phyloP scores from a whole-genome alignment of 192 early-diverging fungal species.

The Anaeromyces robustus region DNA sequence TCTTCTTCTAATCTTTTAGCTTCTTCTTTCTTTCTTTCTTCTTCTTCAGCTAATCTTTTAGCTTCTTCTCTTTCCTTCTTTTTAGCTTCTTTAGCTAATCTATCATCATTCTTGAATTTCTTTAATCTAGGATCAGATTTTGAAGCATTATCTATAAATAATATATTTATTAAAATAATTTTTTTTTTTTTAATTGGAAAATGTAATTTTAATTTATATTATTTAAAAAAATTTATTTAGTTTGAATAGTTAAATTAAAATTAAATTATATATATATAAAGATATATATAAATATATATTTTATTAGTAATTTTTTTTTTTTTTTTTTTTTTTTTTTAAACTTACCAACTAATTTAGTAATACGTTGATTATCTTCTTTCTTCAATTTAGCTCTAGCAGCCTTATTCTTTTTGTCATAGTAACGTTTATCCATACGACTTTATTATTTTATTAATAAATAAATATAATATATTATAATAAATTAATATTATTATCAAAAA shows the following conservation, averaged over 20 bases:
- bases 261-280: too few species aligned
- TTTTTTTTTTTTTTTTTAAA: background rate
- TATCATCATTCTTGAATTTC: slow-evolving; percentile 14
- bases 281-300: background rate
- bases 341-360: slow-evolving; percentile 12
- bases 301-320: too few species aligned
- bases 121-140: slow-evolving; percentile 78
- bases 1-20: background rate
- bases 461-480: background rate
- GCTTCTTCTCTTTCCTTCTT: slow-evolving; percentile 13
- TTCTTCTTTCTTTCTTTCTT: background rate
- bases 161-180: slow-evolving; percentile 5
- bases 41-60: slow-evolving; percentile 5
- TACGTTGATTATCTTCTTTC: slow-evolving; percentile 92
- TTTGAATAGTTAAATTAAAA: too few species aligned
- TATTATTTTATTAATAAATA: background rate
- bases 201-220: too few species aligned
- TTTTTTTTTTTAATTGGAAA: too few species aligned
- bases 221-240: too few species aligned
- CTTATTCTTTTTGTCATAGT: slow-evolving; percentile 88
- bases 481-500: slow-evolving; percentile 5
- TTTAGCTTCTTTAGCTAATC: slow-evolving; percentile 8
- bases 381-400: slow-evolving; percentile 78
- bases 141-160: slow-evolving; percentile 66
- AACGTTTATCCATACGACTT: slow-evolving; percentile 87